Evolutionary conservation across 164 flowering plant genomes (phyloP).

Genomic region (Protea cynaroides): DNA sequence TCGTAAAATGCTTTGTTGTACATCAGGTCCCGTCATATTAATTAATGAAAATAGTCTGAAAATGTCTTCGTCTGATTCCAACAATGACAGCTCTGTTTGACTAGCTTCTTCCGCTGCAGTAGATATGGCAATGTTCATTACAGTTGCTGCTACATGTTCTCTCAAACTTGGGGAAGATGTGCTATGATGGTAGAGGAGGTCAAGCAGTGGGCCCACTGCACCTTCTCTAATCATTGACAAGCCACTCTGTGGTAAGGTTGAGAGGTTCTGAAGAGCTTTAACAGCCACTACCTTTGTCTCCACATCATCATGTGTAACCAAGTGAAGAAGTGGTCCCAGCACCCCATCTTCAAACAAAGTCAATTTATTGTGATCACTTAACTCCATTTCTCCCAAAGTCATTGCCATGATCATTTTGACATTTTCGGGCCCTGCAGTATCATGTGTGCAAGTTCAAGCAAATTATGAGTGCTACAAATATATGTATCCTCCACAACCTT

Average conservation of each 20-base stretch:
- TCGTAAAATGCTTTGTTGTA: slow-evolving; percentile 45
- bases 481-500: not conserved
- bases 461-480: not conserved
- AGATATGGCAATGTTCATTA: slow-evolving; percentile 56
- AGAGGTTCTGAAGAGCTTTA: slow-evolving; percentile 52
- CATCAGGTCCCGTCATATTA: slow-evolving; percentile 33
- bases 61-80: slow-evolving; percentile 59
- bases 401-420: slow-evolving; percentile 45
- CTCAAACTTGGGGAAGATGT: slow-evolving; percentile 33
- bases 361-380: slow-evolving; percentile 54
- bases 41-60: slow-evolving; percentile 45
- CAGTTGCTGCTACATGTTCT: slow-evolving; percentile 42
- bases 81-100: slow-evolving; percentile 25
- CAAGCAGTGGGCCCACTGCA: slow-evolving; percentile 37
- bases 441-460: slow-evolving; percentile 1
- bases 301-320: slow-evolving; percentile 34
- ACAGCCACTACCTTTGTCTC: slow-evolving; percentile 36
- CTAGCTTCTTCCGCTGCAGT: slow-evolving; percentile 27
- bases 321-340: slow-evolving; percentile 39
- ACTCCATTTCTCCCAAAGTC: slow-evolving; percentile 63
- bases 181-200: slow-evolving; percentile 37
- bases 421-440: slow-evolving; percentile 46
- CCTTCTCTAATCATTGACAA: slow-evolving; percentile 56
- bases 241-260: slow-evolving; percentile 50
- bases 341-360: slow-evolving; percentile 50